A percentile compares a stretch with the other conserved stretches of the same genome.
These are phyloP conservation scores for Ceratocystis cubensis DNA, from an alignment of 2,329 filamentous ascomycete genomes.

Conservation along the genomic window DNA sequence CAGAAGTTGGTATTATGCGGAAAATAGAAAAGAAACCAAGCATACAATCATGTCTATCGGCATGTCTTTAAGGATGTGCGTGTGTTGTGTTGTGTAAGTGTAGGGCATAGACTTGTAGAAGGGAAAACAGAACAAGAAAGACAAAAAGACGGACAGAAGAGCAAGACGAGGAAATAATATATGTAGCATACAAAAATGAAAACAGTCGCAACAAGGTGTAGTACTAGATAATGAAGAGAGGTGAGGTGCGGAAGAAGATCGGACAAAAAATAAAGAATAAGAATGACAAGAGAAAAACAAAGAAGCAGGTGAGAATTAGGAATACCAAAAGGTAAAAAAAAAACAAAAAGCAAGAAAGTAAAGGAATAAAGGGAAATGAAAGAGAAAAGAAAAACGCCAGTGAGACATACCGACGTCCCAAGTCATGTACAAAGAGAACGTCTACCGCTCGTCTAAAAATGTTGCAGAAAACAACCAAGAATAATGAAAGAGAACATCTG, in stretches of 20 bases:
- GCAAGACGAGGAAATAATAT: slow-evolving; percentile 1
- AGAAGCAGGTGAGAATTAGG: slow-evolving; percentile 5
- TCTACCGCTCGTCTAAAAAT: slow-evolving; percentile 13
- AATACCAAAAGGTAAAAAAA: slow-evolving; percentile 7
- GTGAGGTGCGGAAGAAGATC: not conserved
- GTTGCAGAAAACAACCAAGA: slow-evolving; percentile 13
- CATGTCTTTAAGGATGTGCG: slow-evolving; percentile 1
- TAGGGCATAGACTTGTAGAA: slow-evolving; percentile 8
- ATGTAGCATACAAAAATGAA: not conserved
- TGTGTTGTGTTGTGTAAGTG: slow-evolving; percentile 4
- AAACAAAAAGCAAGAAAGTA: not conserved
- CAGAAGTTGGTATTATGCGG: slow-evolving; percentile 6
- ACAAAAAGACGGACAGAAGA: not conserved
- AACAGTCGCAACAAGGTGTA: not conserved
- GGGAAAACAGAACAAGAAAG: slow-evolving; percentile 3
- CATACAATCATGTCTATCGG: slow-evolving; percentile 9
- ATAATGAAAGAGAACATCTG: slow-evolving; percentile 10
- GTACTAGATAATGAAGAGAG: not conserved
- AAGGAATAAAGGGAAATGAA: not conserved
- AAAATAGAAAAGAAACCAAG: slow-evolving; percentile 11
- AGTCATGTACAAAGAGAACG: slow-evolving; percentile 9
- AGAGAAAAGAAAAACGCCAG: slow-evolving; percentile 16
- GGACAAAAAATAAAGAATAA: slow-evolving; percentile 5
- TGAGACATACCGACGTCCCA: slow-evolving; percentile 11
- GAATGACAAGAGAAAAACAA: slow-evolving; percentile 15